Base-by-base conservation (phyloP, 2,329 filamentous ascomycete species). In the Verticillium albo-atrum region DNA sequence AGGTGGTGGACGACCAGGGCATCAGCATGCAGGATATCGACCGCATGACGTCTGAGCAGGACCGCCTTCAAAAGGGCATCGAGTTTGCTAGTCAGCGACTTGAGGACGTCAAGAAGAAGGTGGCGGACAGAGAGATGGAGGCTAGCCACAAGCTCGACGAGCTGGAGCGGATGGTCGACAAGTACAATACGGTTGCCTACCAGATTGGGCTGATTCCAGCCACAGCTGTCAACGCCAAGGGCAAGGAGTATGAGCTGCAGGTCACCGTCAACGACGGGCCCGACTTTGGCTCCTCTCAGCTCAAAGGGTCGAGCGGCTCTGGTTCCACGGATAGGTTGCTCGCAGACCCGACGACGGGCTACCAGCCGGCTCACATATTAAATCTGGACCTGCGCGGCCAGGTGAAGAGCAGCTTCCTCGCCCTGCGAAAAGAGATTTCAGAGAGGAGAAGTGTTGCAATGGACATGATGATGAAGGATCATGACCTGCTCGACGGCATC, bases 21-120 rank as follows among this genome's bases (percentile, higher is more conserved):
- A 93, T 99, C 72, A 96, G 92, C 68, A 96, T 97, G 76, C 90
- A 95, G 76, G 95, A 99, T 82, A 98, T 99, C 71, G 95, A 99
- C 82, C 92, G 95, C 74, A 97, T 99, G 94, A 97, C 92, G 67
- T 89, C 91, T 35, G 95, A 99, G 73, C 88, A 93, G 57, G 95
- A 99, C 69, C 88, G 95, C 54, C 83, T 99, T n/a, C 91, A 96
- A 65, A 93, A 89, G 68, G 90, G 89, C 50, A 89, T 97, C 52
- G 92, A 97, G 67, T 84, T 88, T 2, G 90, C 91, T 0, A 82
- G 86, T 6, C 81, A 85, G 58, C 84, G 91, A 57, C 80, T 97
- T 0, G 93, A 97, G 60, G 95, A 98, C 63, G 84, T 89, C 9
- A 96, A 96, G 77, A 89, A 85, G 65, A 89, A 86, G 65, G 89